phyloP scores from a whole-genome alignment of 345 rosid species.

The Theobroma cacao region DNA sequence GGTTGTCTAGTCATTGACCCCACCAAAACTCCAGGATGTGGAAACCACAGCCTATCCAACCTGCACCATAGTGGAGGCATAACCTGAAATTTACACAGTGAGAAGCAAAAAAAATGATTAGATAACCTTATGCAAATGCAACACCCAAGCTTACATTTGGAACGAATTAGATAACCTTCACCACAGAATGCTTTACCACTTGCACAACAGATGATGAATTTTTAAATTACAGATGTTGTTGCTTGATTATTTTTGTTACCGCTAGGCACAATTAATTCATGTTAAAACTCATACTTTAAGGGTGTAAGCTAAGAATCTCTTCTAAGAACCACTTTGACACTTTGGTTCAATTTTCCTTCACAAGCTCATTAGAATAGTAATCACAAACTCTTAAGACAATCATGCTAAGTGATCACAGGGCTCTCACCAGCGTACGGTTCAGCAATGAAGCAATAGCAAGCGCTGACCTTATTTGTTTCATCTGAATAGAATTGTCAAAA shows the following conservation, averaged over 20 bases:
- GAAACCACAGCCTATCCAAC: constrained; percentile 96
- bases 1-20: constrained; percentile 95
- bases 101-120: constrained; percentile 4
- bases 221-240: neutral
- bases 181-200: neutral
- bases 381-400: neutral
- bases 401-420: neutral
- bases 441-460: constrained; percentile 81
- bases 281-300: neutral
- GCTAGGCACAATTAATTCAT: neutral
- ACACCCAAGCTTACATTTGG: neutral
- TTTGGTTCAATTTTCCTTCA: neutral
- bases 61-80: constrained; percentile 99
- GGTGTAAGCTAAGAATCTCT: neutral
- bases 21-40: constrained; percentile 87
- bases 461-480: constrained; percentile 90
- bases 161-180: neutral
- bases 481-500: constrained; percentile 44
- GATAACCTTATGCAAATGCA: neutral
- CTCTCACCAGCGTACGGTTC: constrained; percentile 88
- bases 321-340: neutral
- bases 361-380: neutral
- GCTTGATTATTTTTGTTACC: neutral
- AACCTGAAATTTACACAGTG: constrained; percentile 47
- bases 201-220: neutral